Evolutionary conservation across 768 basidiomycete genomes (phyloP).

Genomic region (Mycena alexandri): DNA sequence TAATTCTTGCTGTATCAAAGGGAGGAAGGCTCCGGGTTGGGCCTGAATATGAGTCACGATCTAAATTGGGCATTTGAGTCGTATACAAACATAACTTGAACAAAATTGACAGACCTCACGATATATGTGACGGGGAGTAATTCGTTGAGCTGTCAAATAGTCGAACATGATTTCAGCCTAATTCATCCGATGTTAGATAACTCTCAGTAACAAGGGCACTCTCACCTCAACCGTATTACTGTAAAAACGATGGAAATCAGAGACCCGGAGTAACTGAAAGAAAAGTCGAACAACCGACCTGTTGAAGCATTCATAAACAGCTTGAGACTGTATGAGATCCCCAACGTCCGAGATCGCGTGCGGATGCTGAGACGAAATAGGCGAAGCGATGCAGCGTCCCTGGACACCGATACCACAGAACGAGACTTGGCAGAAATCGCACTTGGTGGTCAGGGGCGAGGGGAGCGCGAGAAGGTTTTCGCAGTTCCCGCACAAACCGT

Average conservation of each 20-base stretch:
- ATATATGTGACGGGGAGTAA: conserved; percentile 81
- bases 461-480: conserved; percentile 80
- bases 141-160: conserved; percentile 72
- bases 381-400: conserved; percentile 75
- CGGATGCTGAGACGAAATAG: conserved; percentile 71
- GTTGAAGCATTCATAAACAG: conserved; percentile 82
- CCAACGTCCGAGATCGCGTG: conserved; percentile 74
- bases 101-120: conserved; percentile 67
- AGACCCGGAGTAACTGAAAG: not conserved
- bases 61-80: conserved; percentile 49
- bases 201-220: not conserved
- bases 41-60: conserved; percentile 71
- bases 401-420: conserved; percentile 88
- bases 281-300: conserved; percentile 10
- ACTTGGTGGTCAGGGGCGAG: conserved; percentile 85
- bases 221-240: conserved; percentile 74
- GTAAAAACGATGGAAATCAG: conserved; percentile 44
- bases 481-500: conserved; percentile 86
- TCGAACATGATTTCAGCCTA: conserved; percentile 85
- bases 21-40: conserved; percentile 72
- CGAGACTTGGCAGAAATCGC: conserved; percentile 84
- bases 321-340: conserved; percentile 83
- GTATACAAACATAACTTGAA: conserved; percentile 10
- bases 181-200: not conserved
- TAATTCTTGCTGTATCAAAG: conserved; percentile 76